These are phyloP conservation scores for Quaeritorhiza haematococci DNA, from an alignment of 371 early-diverging fungal species.

Conservation along the genomic window DNA sequence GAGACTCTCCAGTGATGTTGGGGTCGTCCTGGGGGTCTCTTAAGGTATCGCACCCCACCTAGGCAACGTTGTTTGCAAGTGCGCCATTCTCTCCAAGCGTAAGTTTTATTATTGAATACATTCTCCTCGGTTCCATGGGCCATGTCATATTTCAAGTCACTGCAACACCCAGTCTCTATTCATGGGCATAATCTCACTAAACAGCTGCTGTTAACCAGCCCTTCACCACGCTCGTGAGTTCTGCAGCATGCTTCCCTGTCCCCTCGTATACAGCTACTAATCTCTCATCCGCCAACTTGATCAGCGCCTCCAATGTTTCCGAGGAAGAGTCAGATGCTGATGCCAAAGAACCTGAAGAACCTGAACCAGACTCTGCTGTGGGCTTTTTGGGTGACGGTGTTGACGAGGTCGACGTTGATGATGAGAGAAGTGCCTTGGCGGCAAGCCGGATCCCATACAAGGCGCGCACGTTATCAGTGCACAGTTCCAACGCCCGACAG, in stretches of 20 bases:
- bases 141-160: no score
- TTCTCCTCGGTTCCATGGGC: no score
- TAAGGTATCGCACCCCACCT: no score
- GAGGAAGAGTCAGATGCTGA: not conserved
- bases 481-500: constrained; percentile 30
- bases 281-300: constrained; percentile 15
- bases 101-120: no score
- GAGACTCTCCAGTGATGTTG: no score
- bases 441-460: constrained; percentile 31
- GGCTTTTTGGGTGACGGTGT: not conserved
- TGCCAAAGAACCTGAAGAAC: not conserved
- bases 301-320: constrained; percentile 13
- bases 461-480: constrained; percentile 25
- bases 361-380: not conserved
- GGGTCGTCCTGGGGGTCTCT: no score
- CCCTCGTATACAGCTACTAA: not conserved
- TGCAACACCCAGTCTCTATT: no score
- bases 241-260: not conserved
- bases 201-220: no score
- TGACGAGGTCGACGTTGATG: constrained; percentile 2
- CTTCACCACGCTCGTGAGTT: not conserved
- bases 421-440: not conserved
- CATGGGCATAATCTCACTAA: no score
- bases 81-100: no score
- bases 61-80: no score